A percentile compares a stretch with the other conserved stretches of the same genome.
phyloP scores from a whole-genome alignment of 1,284 basidiomycete species.

The Ustilago esculenta region DNA sequence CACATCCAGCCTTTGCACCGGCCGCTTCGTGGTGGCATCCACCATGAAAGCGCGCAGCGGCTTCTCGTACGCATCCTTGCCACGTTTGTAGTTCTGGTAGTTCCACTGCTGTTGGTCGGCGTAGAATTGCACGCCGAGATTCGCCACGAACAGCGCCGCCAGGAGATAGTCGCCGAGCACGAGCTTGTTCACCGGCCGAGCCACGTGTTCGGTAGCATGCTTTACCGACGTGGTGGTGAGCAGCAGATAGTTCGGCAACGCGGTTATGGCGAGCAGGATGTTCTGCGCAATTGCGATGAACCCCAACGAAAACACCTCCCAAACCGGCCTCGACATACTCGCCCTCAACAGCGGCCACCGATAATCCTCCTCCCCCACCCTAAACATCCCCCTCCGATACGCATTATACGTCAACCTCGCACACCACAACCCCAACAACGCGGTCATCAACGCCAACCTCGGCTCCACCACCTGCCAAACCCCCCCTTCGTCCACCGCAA shows the following conservation, averaged over 20 bases:
- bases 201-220: conserved; percentile 68
- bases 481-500: conserved; percentile 27
- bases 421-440: conserved; percentile 65
- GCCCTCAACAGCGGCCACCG: conserved; percentile 83
- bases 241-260: conserved; percentile 72
- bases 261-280: conserved; percentile 75
- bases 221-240: conserved; percentile 63
- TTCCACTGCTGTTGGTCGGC: conserved; percentile 91
- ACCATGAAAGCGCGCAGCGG: conserved; percentile 30
- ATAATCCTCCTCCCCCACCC: conserved; percentile 82
- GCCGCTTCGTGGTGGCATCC: conserved; percentile 30
- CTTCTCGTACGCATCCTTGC: conserved; percentile 39
- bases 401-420: conserved; percentile 83
- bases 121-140: conserved; percentile 77
- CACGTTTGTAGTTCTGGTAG: conserved; percentile 80
- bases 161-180: conserved; percentile 76
- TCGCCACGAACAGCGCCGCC: conserved; percentile 72
- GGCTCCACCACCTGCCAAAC: conserved; percentile 59
- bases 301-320: conserved; percentile 81
- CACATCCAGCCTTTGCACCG: conserved; percentile 14
- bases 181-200: conserved; percentile 69
- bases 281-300: conserved; percentile 85
- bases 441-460: conserved; percentile 67
- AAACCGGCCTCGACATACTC: conserved; percentile 76
- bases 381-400: conserved; percentile 83